phyloP scores from a whole-genome alignment of 2,329 filamentous ascomycete species.

The Penicillium sp. region DNA sequence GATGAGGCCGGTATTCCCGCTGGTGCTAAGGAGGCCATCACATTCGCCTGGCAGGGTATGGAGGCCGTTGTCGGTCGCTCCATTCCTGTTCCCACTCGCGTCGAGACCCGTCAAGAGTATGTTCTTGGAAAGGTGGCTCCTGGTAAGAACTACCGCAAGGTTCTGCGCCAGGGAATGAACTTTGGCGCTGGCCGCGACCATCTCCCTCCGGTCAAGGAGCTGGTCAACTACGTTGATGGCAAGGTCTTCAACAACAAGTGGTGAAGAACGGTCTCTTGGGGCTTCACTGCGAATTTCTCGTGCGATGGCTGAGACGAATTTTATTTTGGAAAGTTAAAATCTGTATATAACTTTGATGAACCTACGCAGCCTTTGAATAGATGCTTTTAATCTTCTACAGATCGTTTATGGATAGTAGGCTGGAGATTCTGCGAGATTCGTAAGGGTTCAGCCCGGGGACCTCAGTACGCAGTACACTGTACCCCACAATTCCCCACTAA shows the following conservation, averaged over 20 bases:
- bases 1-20: conserved; percentile 55
- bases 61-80: conserved; percentile 53
- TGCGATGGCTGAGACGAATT: not conserved
- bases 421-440: too few species aligned
- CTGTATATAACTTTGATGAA: too few species aligned
- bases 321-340: too few species aligned
- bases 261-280: conserved; percentile 13
- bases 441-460: too few species aligned
- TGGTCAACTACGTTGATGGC: conserved; percentile 50
- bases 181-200: conserved; percentile 47
- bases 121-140: conserved; percentile 54
- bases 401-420: too few species aligned
- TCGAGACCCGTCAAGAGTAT: conserved; percentile 50
- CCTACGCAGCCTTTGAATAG: too few species aligned
- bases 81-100: conserved; percentile 51
- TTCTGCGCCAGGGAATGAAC: conserved; percentile 49
- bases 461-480: too few species aligned
- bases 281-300: not conserved
- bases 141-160: conserved; percentile 51
- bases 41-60: conserved; percentile 58
- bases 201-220: conserved; percentile 46
- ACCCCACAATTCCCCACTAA: too few species aligned
- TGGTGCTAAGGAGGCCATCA: conserved; percentile 56
- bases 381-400: too few species aligned
- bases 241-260: conserved; percentile 48